Evolutionary conservation across 2,329 filamentous ascomycete genomes (phyloP).

Genomic region (Aureobasidium zeae): DNA sequence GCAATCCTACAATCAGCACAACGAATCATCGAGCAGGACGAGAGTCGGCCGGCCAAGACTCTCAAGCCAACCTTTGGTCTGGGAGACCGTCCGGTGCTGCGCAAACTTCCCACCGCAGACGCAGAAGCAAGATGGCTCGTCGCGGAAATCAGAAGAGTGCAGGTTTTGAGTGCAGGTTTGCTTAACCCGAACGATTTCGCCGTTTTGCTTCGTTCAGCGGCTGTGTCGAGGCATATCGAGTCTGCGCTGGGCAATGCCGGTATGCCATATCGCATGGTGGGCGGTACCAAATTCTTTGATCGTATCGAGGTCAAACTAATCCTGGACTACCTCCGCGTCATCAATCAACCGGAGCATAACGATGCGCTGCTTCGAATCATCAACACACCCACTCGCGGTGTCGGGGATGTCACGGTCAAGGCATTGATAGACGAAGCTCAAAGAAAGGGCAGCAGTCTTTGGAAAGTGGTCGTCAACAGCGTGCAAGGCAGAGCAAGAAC

Average conservation of each 20-base stretch:
- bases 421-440: slow-evolving; percentile 69
- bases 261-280: slow-evolving; percentile 86
- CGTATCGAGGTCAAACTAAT: slow-evolving; percentile 78
- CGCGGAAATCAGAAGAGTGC: slow-evolving; percentile 64
- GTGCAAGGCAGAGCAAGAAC: slow-evolving; percentile 44
- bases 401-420: slow-evolving; percentile 72
- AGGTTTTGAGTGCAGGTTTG: slow-evolving; percentile 62
- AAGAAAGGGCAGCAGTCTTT: slow-evolving; percentile 57
- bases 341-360: slow-evolving; percentile 77
- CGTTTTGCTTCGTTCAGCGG: slow-evolving; percentile 75
- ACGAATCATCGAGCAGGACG: slow-evolving; percentile 84
- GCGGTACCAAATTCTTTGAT: slow-evolving; percentile 85
- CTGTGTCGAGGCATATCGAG: slow-evolving; percentile 79
- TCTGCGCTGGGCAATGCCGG: slow-evolving; percentile 68
- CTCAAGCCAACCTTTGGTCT: slow-evolving; percentile 70
- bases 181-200: slow-evolving; percentile 70
- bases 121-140: slow-evolving; percentile 85
- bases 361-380: slow-evolving; percentile 76
- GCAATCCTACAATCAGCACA: slow-evolving; percentile 73
- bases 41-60: slow-evolving; percentile 66
- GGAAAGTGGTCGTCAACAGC: slow-evolving; percentile 58
- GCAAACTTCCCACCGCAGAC: slow-evolving; percentile 59
- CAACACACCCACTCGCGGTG: slow-evolving; percentile 70
- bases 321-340: slow-evolving; percentile 77
- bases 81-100: slow-evolving; percentile 71